Base-by-base conservation (phyloP, 805 yeast genomes). In the Lachancea sp. region DNA sequence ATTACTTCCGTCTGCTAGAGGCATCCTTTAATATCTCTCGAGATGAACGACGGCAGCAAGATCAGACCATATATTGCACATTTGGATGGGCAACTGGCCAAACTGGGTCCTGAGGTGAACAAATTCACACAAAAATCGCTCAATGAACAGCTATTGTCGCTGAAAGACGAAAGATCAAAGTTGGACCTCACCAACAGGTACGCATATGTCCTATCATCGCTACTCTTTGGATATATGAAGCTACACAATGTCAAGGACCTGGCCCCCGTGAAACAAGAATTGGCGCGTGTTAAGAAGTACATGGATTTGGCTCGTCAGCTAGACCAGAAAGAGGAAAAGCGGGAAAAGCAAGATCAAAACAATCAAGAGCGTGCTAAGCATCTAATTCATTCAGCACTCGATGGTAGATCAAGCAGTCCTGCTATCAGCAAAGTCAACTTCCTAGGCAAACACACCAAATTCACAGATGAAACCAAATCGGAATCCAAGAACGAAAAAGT, bases 201-300 rank as follows among this genome's bases (percentile, higher is more conserved):
- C 28, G 51, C 57, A 2, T 60, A 60, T 38, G 45, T 57, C 1
- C 42, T 60, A 36, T 53, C 59, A 29, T 58, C 64, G 1, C 39
- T 60, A 30, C 44, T 58, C 42, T 60, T 59, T 37, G 45, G 56
- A 1, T 52, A 54, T 36, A 51, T 53, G 55, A 60, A 60, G 37
- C 41, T 60, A 8, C 37, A 49, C 15, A 43, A 46, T 18, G 49
- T 48, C 13, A 55, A 52, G 29, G 58, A 59, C 21, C 36, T 52
- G 41, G 29, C 45, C 5, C 78, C 81, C 2, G 73, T 87, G 16
- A 77, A 80, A 78, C 64, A 64, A 22, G 94, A 83, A 52, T 64
- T 85, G 38, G 69, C 66, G 6, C 67, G 88, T 45, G 80, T 84
- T 29, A 83, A 81, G 56, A 54, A 68, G n/a, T 82, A 80, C 48